Evolutionary conservation across 108 stramenopile genomes (phyloP), one percentile per base, ranked within the genome.

Genomic region (Cylindrotheca fusiformis): DNA sequence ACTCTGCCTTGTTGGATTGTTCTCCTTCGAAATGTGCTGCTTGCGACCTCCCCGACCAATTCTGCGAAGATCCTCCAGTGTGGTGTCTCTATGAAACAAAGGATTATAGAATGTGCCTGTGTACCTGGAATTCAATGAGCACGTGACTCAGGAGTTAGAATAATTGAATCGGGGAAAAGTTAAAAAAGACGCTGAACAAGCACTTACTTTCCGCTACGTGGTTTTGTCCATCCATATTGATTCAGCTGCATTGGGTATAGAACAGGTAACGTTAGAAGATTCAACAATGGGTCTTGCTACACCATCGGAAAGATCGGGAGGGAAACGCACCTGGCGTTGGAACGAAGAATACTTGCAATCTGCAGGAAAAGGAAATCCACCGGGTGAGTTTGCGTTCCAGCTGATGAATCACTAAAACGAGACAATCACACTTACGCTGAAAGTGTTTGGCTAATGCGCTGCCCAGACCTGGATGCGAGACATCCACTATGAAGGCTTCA

Each of bases 141-240:
- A n/a, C n/a, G n/a, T n/a, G n/a, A n/a, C n/a, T n/a, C n/a, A n/a
- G n/a, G n/a, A n/a, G n/a, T n/a, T n/a, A n/a, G n/a, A n/a, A n/a
- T n/a, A n/a, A n/a, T n/a, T n/a, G n/a, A n/a, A n/a, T n/a, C n/a
- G n/a, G n/a, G n/a, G n/a, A n/a, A n/a, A n/a, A n/a, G n/a, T n/a
- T n/a, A n/a, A n/a, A n/a, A n/a, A 62, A 62, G 27, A n/a, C 18
- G 3, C 17, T 44, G 29, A 47, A 50, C 29, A 18, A 50, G 45
- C 48, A 46, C 48, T 44, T 62, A 22, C 4, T 49, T 29, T 62
- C 61, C 61, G n/a, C 19, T 3, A 5, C 4, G 21, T 17, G 23
- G 27, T 20, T 62, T 62, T 46, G 20, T 50, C 61, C 61, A 62
- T 27, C 61, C 61, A 21, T 62, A 50, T 25, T n/a, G 10, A 21